phyloP scores from a whole-genome alignment of 1,284 basidiomycete species.

The Erythrobasidium hasegawianum region DNA sequence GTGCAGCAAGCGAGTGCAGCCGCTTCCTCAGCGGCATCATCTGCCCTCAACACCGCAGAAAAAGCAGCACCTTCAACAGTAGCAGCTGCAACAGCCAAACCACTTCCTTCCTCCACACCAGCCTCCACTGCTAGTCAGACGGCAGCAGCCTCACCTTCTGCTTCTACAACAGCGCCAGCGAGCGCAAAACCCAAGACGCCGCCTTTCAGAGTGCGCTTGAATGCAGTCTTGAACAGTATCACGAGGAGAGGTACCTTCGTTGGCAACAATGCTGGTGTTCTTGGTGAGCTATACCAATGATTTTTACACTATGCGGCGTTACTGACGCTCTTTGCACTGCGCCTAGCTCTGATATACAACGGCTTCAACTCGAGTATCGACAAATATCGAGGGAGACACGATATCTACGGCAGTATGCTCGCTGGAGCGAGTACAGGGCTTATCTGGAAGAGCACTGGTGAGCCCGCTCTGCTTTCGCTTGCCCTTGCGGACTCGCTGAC shows the following conservation, averaged over 20 bases:
- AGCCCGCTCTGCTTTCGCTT: constrained; percentile 43
- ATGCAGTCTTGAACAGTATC: constrained; percentile 92
- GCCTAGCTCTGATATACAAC: constrained; percentile 93
- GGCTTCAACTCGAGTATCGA: constrained; percentile 92
- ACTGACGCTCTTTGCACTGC: too few species aligned
- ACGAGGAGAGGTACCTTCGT: constrained; percentile 95
- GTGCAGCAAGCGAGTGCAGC: constrained; percentile 31
- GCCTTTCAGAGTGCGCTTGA: constrained; percentile 72
- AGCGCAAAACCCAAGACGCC: constrained; percentile 35
- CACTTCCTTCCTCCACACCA: constrained; percentile 34
- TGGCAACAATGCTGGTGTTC: constrained; percentile 95
- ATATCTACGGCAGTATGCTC: constrained; percentile 81
- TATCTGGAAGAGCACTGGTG: constrained; percentile 90
- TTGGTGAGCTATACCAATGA: too few species aligned
- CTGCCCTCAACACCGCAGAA: constrained; percentile 29
- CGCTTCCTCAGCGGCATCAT: constrained; percentile 30
- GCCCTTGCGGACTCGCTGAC: constrained; percentile 10
- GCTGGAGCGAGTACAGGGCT: constrained; percentile 89
- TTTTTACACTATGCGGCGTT: too few species aligned
- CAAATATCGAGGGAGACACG: constrained; percentile 81
- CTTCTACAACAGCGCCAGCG: constrained; percentile 20
- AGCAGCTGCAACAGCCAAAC: constrained; percentile 36
- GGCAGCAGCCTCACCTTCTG: constrained; percentile 31
- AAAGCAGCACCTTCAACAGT: constrained; percentile 30
- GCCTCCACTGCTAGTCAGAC: constrained; percentile 29